These are phyloP conservation scores for Lactarius indigo DNA, from an alignment of 768 basidiomycete species.

Conservation along the genomic window DNA sequence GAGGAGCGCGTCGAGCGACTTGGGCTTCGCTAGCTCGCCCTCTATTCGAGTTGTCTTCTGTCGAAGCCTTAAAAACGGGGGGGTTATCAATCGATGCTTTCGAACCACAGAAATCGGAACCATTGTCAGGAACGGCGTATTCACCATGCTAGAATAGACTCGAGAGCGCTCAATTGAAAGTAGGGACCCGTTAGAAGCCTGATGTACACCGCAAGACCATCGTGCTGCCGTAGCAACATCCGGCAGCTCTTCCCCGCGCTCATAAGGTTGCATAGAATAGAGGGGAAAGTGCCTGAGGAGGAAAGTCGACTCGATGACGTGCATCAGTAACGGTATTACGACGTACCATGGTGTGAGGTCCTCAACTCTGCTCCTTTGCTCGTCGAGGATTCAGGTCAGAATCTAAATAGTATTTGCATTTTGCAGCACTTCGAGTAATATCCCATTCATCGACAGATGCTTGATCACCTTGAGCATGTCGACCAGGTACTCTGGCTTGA, in stretches of 20 bases:
- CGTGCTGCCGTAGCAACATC: conserved; percentile 87
- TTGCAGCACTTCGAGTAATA: conserved; percentile 87
- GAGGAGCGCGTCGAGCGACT: conserved; percentile 65
- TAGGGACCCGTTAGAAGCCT: conserved; percentile 78
- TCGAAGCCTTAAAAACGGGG: conserved; percentile 62
- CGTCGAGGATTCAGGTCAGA: conserved; percentile 79
- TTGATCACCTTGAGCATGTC: conserved; percentile 92
- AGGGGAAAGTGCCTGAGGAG: conserved; percentile 96
- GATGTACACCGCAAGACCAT: conserved; percentile 80
- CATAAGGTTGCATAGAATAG: conserved; percentile 89
- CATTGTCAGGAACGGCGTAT: conserved; percentile 26
- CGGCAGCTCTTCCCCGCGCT: conserved; percentile 93
- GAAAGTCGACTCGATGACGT: conserved; percentile 82
- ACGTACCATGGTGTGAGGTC: conserved; percentile 77
- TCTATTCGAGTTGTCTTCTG: conserved; percentile 94
- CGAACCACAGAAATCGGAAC: background rate
- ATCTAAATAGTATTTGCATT: conserved; percentile 94
- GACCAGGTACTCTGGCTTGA: conserved; percentile 83
- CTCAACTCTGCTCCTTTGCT: conserved; percentile 76
- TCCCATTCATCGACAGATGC: conserved; percentile 91
- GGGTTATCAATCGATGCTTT: background rate
- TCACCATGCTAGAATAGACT: conserved; percentile 87
- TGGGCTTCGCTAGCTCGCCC: conserved; percentile 70
- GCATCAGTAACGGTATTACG: conserved; percentile 82
- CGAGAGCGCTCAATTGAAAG: conserved; percentile 89